Evolutionary conservation across 2,329 filamentous ascomycete genomes (phyloP).

Genomic region (Talaromyces islandicus): DNA sequence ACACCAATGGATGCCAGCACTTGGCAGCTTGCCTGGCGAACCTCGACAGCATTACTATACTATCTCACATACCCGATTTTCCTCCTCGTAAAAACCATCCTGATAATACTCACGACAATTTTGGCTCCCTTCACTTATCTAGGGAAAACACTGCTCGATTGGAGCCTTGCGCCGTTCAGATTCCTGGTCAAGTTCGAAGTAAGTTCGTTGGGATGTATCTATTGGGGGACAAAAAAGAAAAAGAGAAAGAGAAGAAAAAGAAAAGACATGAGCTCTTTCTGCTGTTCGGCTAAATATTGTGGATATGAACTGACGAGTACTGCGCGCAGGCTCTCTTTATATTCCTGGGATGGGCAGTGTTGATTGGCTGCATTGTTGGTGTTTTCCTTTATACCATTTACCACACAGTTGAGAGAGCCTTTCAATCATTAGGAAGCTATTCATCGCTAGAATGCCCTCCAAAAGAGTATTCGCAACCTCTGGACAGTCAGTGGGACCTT

Average conservation of each 20-base stretch:
- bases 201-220: not conserved
- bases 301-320: conserved; percentile 1
- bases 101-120: conserved; percentile 10
- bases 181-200: conserved; percentile 49
- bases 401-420: conserved; percentile 46
- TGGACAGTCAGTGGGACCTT: not conserved
- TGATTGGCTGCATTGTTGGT: conserved; percentile 62
- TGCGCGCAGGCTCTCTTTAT: conserved; percentile 37
- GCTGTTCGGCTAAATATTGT: not conserved
- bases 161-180: conserved; percentile 44
- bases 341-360: conserved; percentile 59
- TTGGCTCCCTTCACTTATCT: conserved; percentile 45
- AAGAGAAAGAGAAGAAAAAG: no score
- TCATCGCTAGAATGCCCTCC: not conserved
- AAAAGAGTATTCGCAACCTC: not conserved
- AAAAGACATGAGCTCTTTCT: not conserved
- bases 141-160: conserved; percentile 33
- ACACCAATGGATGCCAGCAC: conserved; percentile 7
- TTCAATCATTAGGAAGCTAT: conserved; percentile 28
- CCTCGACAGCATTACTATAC: conserved; percentile 18
- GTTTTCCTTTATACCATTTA: conserved; percentile 54
- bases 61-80: conserved; percentile 35
- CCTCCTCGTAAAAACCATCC: conserved; percentile 34
- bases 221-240: no score
- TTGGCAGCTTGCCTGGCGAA: conserved; percentile 31